Evolutionary conservation across 2,329 filamentous ascomycete genomes (phyloP).

Genomic region (Colletotrichum liriopes): DNA sequence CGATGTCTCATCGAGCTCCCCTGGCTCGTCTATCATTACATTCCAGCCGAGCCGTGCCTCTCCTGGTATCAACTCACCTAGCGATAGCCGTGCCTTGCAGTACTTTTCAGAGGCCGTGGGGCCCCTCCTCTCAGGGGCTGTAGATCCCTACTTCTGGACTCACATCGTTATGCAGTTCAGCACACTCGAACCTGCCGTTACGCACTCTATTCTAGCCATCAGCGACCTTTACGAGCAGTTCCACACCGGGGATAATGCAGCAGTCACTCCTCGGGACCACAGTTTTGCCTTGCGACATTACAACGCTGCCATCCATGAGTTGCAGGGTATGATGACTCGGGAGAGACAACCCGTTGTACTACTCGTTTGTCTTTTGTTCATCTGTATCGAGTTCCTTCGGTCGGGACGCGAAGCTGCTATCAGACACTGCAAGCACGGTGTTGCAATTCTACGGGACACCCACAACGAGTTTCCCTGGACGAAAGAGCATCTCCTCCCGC

Average conservation of each 20-base stretch:
- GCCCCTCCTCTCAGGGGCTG: slow-evolving; percentile 56
- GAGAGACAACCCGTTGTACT: slow-evolving; percentile 51
- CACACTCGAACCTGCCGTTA: slow-evolving; percentile 61
- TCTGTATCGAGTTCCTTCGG: slow-evolving; percentile 70
- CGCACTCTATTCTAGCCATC: slow-evolving; percentile 66
- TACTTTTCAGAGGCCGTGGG: slow-evolving; percentile 54
- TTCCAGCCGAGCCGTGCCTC: slow-evolving; percentile 30
- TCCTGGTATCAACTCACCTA: slow-evolving; percentile 36
- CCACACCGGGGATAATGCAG: slow-evolving; percentile 19
- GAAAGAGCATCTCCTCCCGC: slow-evolving; percentile 30
- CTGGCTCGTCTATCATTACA: slow-evolving; percentile 40
- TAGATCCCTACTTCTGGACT: slow-evolving; percentile 62
- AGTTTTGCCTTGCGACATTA: slow-evolving; percentile 63
- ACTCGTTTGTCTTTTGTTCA: slow-evolving; percentile 65
- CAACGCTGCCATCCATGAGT: slow-evolving; percentile 62
- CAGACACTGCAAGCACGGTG: slow-evolving; percentile 38
- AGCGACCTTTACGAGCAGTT: slow-evolving; percentile 61
- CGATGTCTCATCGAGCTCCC: slow-evolving; percentile 31
- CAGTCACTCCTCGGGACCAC: slow-evolving; percentile 26
- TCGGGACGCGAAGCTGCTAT: slow-evolving; percentile 32
- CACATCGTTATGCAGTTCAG: slow-evolving; percentile 63
- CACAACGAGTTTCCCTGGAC: slow-evolving; percentile 35
- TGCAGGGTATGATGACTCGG: slow-evolving; percentile 54
- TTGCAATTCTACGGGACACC: slow-evolving; percentile 29
- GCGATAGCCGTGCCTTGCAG: slow-evolving; percentile 49